These are phyloP conservation scores for Pichia sp. DNA, from an alignment of 1,139 yeast species.

Conservation along the genomic window DNA sequence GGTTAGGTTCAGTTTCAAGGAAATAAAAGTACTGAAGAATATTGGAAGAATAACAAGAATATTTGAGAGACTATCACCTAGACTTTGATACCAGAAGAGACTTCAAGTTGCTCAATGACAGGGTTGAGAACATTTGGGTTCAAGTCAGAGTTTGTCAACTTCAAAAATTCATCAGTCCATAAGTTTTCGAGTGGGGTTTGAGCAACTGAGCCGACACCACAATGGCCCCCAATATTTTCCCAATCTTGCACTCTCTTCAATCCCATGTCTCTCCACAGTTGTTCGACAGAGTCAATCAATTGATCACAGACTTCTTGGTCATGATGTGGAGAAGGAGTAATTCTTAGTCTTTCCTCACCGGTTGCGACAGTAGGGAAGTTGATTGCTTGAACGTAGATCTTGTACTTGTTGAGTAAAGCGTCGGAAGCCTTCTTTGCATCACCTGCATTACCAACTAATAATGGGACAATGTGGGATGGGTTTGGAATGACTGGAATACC, in stretches of 20 bases:
- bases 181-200: conserved; percentile 41
- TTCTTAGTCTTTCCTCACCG: conserved; percentile 92
- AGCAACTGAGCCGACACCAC: conserved; percentile 69
- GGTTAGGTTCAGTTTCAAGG: too few species aligned
- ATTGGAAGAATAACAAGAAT: too few species aligned
- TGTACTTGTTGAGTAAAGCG: conserved; percentile 71
- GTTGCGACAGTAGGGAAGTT: conserved; percentile 97
- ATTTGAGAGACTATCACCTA: conserved; percentile 3
- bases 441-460: conserved; percentile 89
- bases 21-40: too few species aligned
- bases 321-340: conserved; percentile 98
- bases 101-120: conserved; percentile 50
- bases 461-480: conserved; percentile 96
- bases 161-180: conserved; percentile 82
- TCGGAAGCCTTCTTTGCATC: conserved; percentile 91
- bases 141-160: conserved; percentile 52
- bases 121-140: conserved; percentile 62
- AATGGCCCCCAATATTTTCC: conserved; percentile 73
- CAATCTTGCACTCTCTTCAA: conserved; percentile 76
- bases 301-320: conserved; percentile 67
- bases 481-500: conserved; percentile 97
- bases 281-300: conserved; percentile 70
- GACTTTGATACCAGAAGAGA: conserved; percentile 53
- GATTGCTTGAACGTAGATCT: conserved; percentile 94
- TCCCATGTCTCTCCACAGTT: conserved; percentile 67